phyloP scores from a whole-genome alignment of 2,329 filamentous ascomycete genomes.

The Huntiella abstrusa region DNA sequence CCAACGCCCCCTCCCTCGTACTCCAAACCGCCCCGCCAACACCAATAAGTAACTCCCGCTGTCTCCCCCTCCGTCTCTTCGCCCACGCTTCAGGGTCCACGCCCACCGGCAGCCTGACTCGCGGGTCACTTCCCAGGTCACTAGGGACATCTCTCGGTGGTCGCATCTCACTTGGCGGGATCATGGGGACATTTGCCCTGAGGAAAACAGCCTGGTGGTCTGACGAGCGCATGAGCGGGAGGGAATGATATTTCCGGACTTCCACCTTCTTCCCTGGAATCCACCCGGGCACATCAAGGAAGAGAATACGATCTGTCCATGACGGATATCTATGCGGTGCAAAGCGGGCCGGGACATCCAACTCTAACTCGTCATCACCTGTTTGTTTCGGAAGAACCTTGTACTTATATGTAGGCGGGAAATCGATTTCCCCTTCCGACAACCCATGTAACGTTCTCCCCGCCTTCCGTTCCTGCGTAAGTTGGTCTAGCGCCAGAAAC shows the following conservation, averaged over 20 bases:
- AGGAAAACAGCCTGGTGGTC: conserved; percentile 78
- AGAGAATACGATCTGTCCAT: conserved; percentile 88
- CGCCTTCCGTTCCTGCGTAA: conserved; percentile 49
- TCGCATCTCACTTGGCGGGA: conserved; percentile 17
- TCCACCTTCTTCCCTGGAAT: conserved; percentile 20
- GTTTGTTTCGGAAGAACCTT: conserved; percentile 24
- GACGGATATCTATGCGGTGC: conserved; percentile 69
- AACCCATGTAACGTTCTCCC: conserved; percentile 62
- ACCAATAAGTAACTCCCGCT: conserved; percentile 29
- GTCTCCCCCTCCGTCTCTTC: conserved; percentile 26
- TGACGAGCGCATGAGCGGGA: conserved; percentile 64
- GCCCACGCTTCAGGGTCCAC: conserved; percentile 37
- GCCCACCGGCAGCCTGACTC: conserved; percentile 28
- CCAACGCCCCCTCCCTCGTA: conserved; percentile 29
- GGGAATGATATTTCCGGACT: conserved; percentile 50
- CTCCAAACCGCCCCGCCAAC: conserved; percentile 37
- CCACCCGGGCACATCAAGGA: conserved; percentile 42
- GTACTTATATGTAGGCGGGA: conserved; percentile 93
- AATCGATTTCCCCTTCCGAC: conserved; percentile 51
- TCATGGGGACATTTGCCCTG: conserved; percentile 45
- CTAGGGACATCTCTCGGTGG: neutral
- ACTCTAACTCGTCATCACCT: conserved; percentile 14
- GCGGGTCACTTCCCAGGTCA: conserved; percentile 20
- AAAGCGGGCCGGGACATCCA: conserved; percentile 45
- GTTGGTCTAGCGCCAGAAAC: conserved; percentile 60